phyloP scores from a whole-genome alignment of 148 eudicot genomes.

The Polygonum aviculare region DNA sequence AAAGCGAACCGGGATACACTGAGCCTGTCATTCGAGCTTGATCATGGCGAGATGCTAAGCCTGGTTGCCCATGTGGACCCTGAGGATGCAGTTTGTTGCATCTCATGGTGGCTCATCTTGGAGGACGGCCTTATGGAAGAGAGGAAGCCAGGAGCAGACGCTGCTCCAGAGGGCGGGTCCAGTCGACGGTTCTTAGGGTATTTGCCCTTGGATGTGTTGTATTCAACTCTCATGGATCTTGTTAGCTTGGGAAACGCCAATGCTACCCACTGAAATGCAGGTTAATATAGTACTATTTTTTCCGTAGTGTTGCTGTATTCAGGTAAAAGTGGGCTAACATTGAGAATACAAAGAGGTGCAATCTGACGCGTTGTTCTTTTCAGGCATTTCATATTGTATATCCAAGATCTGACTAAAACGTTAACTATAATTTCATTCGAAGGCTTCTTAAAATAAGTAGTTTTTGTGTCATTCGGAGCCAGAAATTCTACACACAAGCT shows the following conservation, averaged over 20 bases:
- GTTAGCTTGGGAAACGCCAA: constrained; percentile 46
- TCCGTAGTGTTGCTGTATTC: not conserved
- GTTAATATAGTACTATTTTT: not conserved
- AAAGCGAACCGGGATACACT: constrained; percentile 68
- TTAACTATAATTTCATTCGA: no score
- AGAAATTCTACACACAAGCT: no score
- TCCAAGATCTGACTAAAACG: no score
- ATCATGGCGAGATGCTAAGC: constrained; percentile 67
- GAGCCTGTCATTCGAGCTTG: constrained; percentile 66
- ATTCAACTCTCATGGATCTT: constrained; percentile 77
- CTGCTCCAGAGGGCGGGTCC: constrained; percentile 20
- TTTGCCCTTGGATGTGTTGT: constrained; percentile 54
- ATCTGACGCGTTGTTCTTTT: no score
- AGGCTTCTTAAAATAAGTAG: no score
- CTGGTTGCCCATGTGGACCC: constrained; percentile 83
- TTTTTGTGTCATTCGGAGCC: no score
- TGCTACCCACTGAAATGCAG: constrained; percentile 27
- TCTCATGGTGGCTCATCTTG: constrained; percentile 89
- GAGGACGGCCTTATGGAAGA: constrained; percentile 51
- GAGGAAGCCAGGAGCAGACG: constrained; percentile 29
- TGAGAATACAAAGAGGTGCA: no score
- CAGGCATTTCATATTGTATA: no score
- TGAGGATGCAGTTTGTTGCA: constrained; percentile 60
- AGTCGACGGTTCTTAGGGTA: constrained; percentile 60
- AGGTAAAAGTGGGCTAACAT: not conserved